Evolutionary conservation across 768 basidiomycete genomes (phyloP).

Genomic region (Fomitopsis pulvina): DNA sequence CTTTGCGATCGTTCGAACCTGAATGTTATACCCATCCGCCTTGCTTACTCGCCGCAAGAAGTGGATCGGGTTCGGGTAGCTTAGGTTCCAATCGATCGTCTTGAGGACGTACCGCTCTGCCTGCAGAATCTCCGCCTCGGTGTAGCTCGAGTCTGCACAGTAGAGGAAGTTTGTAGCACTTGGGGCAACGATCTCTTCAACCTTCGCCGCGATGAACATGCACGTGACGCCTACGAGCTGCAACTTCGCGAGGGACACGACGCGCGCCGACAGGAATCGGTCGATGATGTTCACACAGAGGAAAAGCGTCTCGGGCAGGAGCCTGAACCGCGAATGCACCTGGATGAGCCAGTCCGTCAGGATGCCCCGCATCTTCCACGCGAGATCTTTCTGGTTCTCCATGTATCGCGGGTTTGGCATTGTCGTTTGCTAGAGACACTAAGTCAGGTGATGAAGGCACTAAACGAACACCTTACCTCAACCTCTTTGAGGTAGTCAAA

Average conservation of each 20-base stretch:
- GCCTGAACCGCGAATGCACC: constrained; percentile 79
- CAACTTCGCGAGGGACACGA: constrained; percentile 54
- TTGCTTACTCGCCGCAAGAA: constrained; percentile 88
- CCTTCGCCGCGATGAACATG: constrained; percentile 86
- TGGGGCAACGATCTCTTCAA: constrained; percentile 88
- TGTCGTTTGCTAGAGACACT: constrained; percentile 49
- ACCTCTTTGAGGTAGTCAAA: constrained; percentile 83
- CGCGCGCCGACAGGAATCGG: constrained; percentile 53
- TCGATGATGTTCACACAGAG: constrained; percentile 79
- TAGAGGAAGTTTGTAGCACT: constrained; percentile 74
- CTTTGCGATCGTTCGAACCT: constrained; percentile 83
- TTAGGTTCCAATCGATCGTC: constrained; percentile 80
- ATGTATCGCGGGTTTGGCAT: constrained; percentile 86
- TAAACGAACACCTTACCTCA: constrained; percentile 49
- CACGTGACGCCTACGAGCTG: constrained; percentile 84
- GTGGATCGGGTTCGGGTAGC: constrained; percentile 83
- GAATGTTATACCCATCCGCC: constrained; percentile 85
- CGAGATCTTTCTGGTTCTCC: constrained; percentile 73
- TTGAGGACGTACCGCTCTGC: constrained; percentile 87
- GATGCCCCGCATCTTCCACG: constrained; percentile 85
- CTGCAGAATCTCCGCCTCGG: constrained; percentile 74
- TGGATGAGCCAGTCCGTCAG: constrained; percentile 93
- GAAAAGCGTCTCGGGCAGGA: constrained; percentile 89
- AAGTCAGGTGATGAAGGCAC: constrained; percentile 11
- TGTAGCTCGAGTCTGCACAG: constrained; percentile 74